Evolutionary conservation across 169 alveolate genomes (phyloP), one percentile per base, ranked within the genome.

Genomic region (Theileria sp.): DNA sequence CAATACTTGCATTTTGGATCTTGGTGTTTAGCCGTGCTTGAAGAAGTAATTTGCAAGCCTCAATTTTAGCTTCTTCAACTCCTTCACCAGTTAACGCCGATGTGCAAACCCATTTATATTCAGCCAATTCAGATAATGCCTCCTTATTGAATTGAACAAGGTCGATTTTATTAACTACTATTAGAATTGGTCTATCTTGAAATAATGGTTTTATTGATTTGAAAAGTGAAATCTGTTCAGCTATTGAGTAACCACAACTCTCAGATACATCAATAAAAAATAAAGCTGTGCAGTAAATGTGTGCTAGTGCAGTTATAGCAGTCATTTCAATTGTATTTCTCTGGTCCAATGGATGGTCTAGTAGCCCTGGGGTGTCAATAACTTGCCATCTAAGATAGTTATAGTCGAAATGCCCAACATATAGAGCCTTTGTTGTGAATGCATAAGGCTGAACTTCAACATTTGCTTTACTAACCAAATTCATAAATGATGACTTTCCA

Each of bases 351-450:
- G 99, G 97, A 62, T 97, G 98, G 83, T 98, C 99, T 51, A 98
- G 91, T 64, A 98, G 92, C 23, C 99, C 99, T 30, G 99, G 99
- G 0, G 99, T 97, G 88, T 98, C 99, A 30, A 98, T 96, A 34
- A 98, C 94, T 94, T 97, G 98, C 98, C 99, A 98, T 86, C 98
- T 93, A 32, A 96, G 95, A 86, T 97, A 96, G 76, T 96, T 95
- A 87, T 95, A 94, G 88, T 98, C 99, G 91, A 99, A 96, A 87
- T 98, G 99, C 12, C 99, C 99, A n/a, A 98, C 99, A 88, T 95
- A 98, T 60, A 98, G 93, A 64, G 97, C 92, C 82, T 97, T 96
- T n/a, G 99, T 98, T 12, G 99, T 98, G 96, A 98, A 98, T 62
- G 99, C 98, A 91, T 97, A 98, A 13, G 99, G 98, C 85, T 97